Conservation (phyloP, 2,329 filamentous ascomycete species). For the Epichloe scottii region DNA sequence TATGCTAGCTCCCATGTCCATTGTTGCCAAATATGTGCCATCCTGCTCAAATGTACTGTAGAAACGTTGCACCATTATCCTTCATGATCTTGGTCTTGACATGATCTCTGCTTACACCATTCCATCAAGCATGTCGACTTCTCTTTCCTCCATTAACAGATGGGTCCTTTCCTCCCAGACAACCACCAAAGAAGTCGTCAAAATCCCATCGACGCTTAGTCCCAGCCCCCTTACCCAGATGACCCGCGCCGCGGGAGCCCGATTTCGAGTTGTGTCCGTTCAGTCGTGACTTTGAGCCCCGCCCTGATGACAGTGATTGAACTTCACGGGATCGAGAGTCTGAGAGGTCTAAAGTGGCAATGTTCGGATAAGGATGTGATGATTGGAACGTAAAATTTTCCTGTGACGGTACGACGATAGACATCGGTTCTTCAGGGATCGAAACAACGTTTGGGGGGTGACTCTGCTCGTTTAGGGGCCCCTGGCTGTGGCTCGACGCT, state of each 20-base stretch:
- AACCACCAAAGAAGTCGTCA: slow-evolving; percentile 63
- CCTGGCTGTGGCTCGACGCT: slow-evolving; percentile 26
- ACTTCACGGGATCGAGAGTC: slow-evolving; percentile 33
- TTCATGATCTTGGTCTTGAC: slow-evolving; percentile 6
- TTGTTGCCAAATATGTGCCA: slow-evolving; percentile 19
- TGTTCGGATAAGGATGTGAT: slow-evolving; percentile 44
- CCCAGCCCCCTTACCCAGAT: slow-evolving; percentile 52
- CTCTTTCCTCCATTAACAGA: slow-evolving; percentile 38
- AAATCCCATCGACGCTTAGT: slow-evolving; percentile 63
- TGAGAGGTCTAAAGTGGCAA: slow-evolving; percentile 48
- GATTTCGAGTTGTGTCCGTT: slow-evolving; percentile 13
- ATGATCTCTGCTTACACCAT: slow-evolving; percentile 5
- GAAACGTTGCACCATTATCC: slow-evolving; percentile 4
- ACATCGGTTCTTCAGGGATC: slow-evolving; percentile 19
- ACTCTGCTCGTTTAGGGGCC: slow-evolving; percentile 14
- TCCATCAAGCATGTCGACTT: slow-evolving; percentile 30
- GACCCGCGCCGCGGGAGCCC: slow-evolving; percentile 18
- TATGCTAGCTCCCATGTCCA: slow-evolving; percentile 23
- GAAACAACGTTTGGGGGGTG: slow-evolving; percentile 14
- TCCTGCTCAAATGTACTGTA: slow-evolving; percentile 10
- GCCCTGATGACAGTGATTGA: slow-evolving; percentile 14
- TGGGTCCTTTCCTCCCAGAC: slow-evolving; percentile 49
- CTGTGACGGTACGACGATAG: slow-evolving; percentile 39
- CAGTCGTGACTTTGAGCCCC: slow-evolving; percentile 18
- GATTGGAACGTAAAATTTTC: slow-evolving; percentile 61